A percentile compares a stretch with the other conserved stretches of the same genome.
Conservation (phyloP, 2,329 filamentous ascomycete genomes). For the Cryphonectria naterciae region DNA sequence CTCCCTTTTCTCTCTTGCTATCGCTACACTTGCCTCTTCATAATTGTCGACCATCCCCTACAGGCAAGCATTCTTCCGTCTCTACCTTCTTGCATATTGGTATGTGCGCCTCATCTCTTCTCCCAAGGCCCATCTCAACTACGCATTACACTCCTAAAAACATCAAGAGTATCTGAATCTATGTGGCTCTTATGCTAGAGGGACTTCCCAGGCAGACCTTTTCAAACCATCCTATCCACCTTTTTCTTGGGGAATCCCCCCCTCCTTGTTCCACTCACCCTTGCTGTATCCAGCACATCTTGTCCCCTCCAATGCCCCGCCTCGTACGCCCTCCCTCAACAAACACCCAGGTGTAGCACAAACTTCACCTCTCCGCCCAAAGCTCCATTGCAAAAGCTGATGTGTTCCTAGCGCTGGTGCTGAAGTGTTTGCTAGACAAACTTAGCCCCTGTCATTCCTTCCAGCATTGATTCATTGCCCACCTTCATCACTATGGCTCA, state of each 20-base stretch:
- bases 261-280: not conserved
- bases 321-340: not conserved
- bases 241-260: not conserved
- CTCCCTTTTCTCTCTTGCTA: not conserved
- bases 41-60: not conserved
- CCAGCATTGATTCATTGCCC: conserved; percentile 20
- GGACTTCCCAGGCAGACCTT: not conserved
- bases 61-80: not conserved
- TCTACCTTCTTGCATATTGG: not conserved
- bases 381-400: not conserved
- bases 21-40: not conserved
- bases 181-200: not conserved
- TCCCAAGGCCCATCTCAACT: not conserved
- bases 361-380: not conserved
- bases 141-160: not conserved
- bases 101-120: not conserved
- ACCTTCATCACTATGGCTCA: conserved; percentile 13
- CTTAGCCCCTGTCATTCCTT: conserved; percentile 2
- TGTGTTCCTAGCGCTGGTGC: not conserved
- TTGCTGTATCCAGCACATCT: not conserved
- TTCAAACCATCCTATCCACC: not conserved
- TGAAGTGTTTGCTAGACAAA: not conserved
- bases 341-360: not conserved
- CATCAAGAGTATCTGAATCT: not conserved
- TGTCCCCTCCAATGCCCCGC: not conserved